Base-by-base conservation (phyloP, 106 monocot species). In the Acorus calamus region DNA sequence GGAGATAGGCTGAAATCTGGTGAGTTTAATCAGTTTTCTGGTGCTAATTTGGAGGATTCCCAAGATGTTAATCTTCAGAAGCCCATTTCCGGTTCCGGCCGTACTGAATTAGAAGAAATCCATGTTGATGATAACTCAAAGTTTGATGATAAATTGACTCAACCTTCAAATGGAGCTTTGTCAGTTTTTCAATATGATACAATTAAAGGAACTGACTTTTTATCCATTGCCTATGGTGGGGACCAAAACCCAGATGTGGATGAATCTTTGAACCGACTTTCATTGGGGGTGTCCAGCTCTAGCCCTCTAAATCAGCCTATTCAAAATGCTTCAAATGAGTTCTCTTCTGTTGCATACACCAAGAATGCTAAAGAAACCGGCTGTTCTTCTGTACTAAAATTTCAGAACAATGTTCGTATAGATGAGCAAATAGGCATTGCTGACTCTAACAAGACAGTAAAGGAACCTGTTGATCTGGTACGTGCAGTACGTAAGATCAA, bases 401-500 rank as follows among this genome's bases (percentile, higher is more conserved):
- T 56, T 65, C 58, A 28, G n/a, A 62, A 56, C 56, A 78, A 78
- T 44, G 48, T 65, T 28, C 46, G 41, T 75, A 51, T 47, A 63
- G 48, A 49, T 68, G 66, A 74, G 54, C 46, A 47, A 68, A 44
- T 56, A 47, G 28, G 56, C 13, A 11, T 56, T 14, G 60, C 49
- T 46, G 77, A 80, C 5, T 13, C 2, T 49, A 60, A 73, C 2
- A 62, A 45, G 57, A 41, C 43, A 57, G 83, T 77, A 42, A 76
- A 78, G 42, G 47, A 69, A 56, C 70, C 74, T 71, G 66, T 74
- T 63, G 49, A 50, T 11, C 52, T 73, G 44, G 49, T 72, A 4
- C 70, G 81, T 4, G 50, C 14, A 53, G 14, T 68, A 10, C 80
- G 88, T 46, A 83, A 51, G 52, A 12, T 61, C 0, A 98, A 73